Base-by-base conservation (phyloP, 2,329 filamentous ascomycete species). In the Sclerotinia trifoliorum region DNA sequence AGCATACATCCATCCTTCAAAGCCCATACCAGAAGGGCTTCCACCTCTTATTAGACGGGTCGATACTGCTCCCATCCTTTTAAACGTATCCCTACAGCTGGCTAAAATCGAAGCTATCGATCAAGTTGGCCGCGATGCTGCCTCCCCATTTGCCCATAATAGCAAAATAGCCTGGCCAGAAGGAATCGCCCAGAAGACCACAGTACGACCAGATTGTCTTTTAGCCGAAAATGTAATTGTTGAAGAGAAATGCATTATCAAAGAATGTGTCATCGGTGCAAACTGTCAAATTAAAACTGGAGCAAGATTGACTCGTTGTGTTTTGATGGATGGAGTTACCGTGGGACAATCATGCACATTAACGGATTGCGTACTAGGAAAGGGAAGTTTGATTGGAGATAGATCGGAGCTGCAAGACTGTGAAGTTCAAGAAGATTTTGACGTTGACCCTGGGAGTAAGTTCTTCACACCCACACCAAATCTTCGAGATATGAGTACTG, bases 321-420 rank as follows among this genome's bases (percentile, higher is more conserved):
- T 98, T 60, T 81, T 98, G 26, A 97, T 98, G 93, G 94, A 98
- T 70, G 92, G 92, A 4, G 94, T 92, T 0, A 88, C 92, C 10
- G 85, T 99, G 17, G 94, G 92, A 19, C 91, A 92, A 74, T 90
- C 90, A 55, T 94, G 90, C 76, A 93, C 93, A 78, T 82, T 98
- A 64, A 95, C 91, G 1, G 91, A 92, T 29, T 97, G 94, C 76
- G 91, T 98, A 44, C 80, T 98, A 52, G 95, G 95, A 5, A 87
- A 90, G 75, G 82, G 92, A 70, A 91, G 90, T 72, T 89, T 90
- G 74, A 87, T 99, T 73, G 94, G 94, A n/a, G 91, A 92, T 58
- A 90, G 89, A 11, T 89, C 85, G 7, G 85, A 88, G n/a, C 80
- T 98, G 73, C 93, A 90, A 65, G 92, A 97, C 70, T 97, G 94